A percentile compares a stretch with the other conserved stretches of the same genome.
Evolutionary conservation across 1,284 basidiomycete species (phyloP).

Genomic region (Ceratobasidium sp.): DNA sequence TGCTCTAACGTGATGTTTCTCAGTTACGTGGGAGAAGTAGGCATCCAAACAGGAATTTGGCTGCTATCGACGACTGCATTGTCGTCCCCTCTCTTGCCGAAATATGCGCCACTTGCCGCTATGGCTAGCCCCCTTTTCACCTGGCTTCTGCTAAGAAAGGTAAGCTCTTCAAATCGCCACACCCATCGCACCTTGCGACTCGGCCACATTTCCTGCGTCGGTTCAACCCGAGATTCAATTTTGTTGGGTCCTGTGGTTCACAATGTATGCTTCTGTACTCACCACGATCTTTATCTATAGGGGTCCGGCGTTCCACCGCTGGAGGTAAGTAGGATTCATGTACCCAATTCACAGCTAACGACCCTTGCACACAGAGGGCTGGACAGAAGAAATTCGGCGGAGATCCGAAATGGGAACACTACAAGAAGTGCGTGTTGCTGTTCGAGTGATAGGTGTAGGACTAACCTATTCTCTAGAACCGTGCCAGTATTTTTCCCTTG

Average conservation of each 20-base stretch:
- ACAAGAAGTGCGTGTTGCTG: constrained; percentile 61
- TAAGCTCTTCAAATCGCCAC: constrained; percentile 44
- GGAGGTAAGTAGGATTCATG: constrained; percentile 52
- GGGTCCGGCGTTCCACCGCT: constrained; percentile 73
- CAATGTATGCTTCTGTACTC: constrained; percentile 12
- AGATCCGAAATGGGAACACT: constrained; percentile 69
- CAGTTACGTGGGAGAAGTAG: constrained; percentile 80
- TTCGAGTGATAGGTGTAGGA: not conserved
- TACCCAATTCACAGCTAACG: not conserved
- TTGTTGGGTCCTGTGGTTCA: not conserved
- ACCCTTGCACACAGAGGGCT: constrained; percentile 51
- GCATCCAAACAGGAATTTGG: constrained; percentile 76
- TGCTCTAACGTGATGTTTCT: constrained; percentile 9
- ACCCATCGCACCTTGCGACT: too few species aligned
- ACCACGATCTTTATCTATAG: constrained; percentile 48
- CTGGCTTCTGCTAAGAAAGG: constrained; percentile 63
- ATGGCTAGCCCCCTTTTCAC: constrained; percentile 70
- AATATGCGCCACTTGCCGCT: constrained; percentile 56
- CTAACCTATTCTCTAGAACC: constrained; percentile 40
- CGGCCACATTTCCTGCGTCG: not conserved
- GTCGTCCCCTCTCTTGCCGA: constrained; percentile 56
- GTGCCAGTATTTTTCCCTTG: constrained; percentile 54
- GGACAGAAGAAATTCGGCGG: constrained; percentile 70
- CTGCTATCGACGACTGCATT: constrained; percentile 62
- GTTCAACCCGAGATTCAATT: not conserved